A percentile compares a stretch with the other conserved stretches of the same genome.
phyloP scores from a whole-genome alignment of 192 early-diverging fungal genomes.

The Chytriomyces confervae region DNA sequence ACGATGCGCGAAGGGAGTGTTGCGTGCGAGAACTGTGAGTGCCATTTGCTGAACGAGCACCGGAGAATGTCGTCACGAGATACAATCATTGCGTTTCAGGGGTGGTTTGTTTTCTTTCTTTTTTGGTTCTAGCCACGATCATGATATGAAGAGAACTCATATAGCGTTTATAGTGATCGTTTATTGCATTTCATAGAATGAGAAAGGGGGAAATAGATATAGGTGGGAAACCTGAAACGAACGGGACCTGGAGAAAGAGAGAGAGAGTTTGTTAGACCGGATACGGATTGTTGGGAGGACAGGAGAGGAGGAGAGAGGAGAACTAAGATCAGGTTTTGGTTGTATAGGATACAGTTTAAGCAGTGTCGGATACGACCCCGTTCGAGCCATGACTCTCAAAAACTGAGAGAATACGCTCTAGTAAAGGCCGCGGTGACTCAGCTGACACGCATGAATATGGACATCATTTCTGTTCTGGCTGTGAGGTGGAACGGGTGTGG shows the following conservation, averaged over 20 bases:
- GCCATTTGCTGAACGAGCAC: conserved; percentile 84
- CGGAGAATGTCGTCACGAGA: conserved; percentile 62
- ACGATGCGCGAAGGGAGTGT: conserved; percentile 80
- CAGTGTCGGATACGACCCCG: conserved; percentile 1
- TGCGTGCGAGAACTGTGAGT: conserved; percentile 62
- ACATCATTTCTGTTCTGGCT: conserved; percentile 12
- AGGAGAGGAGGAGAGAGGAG: background rate
- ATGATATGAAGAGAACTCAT: background rate
- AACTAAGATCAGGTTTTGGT: conserved; percentile 21
- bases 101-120: background rate
- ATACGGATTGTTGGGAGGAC: background rate
- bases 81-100: background rate
- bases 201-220: background rate
- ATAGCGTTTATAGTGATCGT: background rate
- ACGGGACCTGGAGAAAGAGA: background rate
- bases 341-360: background rate
- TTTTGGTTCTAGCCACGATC: background rate
- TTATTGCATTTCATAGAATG: background rate
- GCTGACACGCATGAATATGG: conserved; percentile 29
- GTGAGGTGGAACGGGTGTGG: too few relatives aligned
- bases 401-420: too few relatives aligned
- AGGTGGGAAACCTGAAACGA: background rate
- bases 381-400: background rate
- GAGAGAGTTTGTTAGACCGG: background rate
- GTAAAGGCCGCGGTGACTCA: conserved; percentile 7